Evolutionary conservation across 2,329 filamentous ascomycete genomes (phyloP).

Genomic region (Aureobasidium lini): DNA sequence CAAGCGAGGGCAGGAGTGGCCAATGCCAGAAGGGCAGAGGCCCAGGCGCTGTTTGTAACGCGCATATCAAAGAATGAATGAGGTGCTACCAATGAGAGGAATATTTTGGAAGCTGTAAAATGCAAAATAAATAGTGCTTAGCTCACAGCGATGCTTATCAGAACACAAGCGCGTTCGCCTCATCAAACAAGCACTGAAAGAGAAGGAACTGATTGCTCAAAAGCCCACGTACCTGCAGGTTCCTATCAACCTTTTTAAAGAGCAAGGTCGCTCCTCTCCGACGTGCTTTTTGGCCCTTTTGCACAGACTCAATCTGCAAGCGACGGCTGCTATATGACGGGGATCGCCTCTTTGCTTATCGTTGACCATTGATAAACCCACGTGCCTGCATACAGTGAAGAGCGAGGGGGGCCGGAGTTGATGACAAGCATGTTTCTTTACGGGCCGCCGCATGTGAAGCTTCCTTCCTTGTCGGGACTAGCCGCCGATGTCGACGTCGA

Average conservation of each 20-base stretch:
- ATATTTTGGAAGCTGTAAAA: too few relatives aligned
- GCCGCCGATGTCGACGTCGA: too few relatives aligned
- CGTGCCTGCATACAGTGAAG: background rate
- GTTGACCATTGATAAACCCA: conserved; percentile 4
- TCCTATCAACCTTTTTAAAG: background rate
- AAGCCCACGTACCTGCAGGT: background rate
- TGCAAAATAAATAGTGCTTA: background rate
- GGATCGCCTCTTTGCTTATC: conserved; percentile 12
- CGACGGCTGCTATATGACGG: background rate
- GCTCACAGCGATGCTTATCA: background rate
- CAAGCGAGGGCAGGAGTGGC: conserved; percentile 21
- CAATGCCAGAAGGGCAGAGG: background rate
- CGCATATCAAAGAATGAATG: background rate
- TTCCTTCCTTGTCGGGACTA: too few relatives aligned
- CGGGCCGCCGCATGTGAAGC: too few relatives aligned
- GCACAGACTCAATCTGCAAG: conserved; percentile 2
- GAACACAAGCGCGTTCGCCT: background rate
- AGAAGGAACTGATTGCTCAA: background rate
- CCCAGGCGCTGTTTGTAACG: background rate
- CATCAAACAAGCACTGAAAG: background rate
- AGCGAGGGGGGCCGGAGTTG: background rate
- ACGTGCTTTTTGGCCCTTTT: conserved; percentile 3
- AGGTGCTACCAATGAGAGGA: background rate
- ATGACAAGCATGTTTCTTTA: background rate
- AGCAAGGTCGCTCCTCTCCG: background rate